Percentiles rank a stretch among this genome's conserved stretches.
Conservation (phyloP, 1,139 yeast genomes). For the Suhomyces taliae region DNA sequence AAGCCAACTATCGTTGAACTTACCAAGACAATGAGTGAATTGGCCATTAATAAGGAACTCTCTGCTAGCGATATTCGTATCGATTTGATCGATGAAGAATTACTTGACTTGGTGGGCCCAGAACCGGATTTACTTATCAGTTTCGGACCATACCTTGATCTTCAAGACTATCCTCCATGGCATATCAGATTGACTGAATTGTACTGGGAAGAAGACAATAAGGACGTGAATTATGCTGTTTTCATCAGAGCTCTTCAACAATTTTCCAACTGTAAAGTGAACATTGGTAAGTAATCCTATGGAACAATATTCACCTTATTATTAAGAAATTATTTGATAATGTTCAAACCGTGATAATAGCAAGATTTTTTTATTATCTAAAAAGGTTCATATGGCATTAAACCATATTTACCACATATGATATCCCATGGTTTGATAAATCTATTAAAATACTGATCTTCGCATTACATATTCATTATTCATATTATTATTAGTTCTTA, state of each 20-base stretch:
- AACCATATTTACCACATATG: too few relatives aligned
- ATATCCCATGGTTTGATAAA: too few relatives aligned
- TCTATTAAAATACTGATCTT: too few relatives aligned
- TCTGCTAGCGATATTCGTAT: constrained; percentile 69
- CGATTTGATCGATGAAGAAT: constrained; percentile 71
- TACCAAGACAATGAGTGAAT: constrained; percentile 80
- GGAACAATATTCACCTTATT: too few relatives aligned
- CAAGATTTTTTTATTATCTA: too few relatives aligned
- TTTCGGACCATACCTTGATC: constrained; percentile 82
- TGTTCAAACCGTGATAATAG: too few relatives aligned
- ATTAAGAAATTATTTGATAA: too few relatives aligned
- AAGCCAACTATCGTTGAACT: constrained; percentile 86
- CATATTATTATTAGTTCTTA: too few relatives aligned
- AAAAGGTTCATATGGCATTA: too few relatives aligned
- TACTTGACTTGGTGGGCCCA: constrained; percentile 72
- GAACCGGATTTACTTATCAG: constrained; percentile 88
- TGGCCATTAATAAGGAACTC: constrained; percentile 64
- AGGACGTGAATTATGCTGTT: constrained; percentile 77
- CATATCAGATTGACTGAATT: constrained; percentile 87
- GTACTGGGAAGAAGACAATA: constrained; percentile 86
- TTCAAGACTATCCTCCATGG: constrained; percentile 98
- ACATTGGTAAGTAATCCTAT: constrained; percentile 65
- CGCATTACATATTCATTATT: too few relatives aligned
- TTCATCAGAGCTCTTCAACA: constrained; percentile 81
- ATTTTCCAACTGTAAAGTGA: constrained; percentile 78